Percentiles rank a stretch among this genome's conserved stretches.
Conservation (phyloP, 2,329 filamentous ascomycete genomes). For the Sporothrix pallida region DNA sequence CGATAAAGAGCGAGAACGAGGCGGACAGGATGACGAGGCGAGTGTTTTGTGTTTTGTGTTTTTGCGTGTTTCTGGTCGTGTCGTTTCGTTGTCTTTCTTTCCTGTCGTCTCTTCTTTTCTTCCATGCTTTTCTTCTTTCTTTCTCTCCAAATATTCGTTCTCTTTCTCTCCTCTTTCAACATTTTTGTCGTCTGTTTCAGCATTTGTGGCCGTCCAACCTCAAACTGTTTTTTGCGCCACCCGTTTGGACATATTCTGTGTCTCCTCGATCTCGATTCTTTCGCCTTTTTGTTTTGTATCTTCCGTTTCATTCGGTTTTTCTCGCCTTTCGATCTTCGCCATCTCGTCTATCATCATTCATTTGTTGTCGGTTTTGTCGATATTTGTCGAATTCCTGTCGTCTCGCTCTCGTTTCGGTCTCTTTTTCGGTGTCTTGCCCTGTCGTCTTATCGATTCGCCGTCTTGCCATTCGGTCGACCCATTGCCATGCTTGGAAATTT, state of each 20-base stretch:
- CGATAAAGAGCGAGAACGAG: slow-evolving; percentile 24
- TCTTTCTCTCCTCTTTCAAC: neutral
- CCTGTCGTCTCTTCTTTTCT: neutral
- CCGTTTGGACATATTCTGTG: neutral
- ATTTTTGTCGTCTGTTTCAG: neutral
- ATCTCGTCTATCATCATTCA: too few species aligned
- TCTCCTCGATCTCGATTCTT: slow-evolving; percentile 4
- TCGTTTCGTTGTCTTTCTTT: neutral
- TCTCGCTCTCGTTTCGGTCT: neutral
- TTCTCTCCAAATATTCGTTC: neutral
- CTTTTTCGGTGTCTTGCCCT: neutral
- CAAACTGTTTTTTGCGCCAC: slow-evolving; percentile 1
- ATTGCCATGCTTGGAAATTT: neutral
- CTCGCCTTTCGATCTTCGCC: too few species aligned
- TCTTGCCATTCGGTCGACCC: neutral
- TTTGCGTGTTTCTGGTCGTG: slow-evolving; percentile 15
- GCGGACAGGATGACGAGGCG: slow-evolving; percentile 22
- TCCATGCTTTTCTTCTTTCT: neutral
- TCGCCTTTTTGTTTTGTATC: neutral
- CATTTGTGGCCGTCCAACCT: neutral
- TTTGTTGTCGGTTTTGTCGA: too few species aligned
- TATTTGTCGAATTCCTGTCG: too few species aligned
- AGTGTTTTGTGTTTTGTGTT: slow-evolving; percentile 15
- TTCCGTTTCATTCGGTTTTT: neutral
- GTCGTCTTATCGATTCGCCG: neutral